These are phyloP conservation scores for Volutella citrinella DNA, from an alignment of 2,329 filamentous ascomycete species.

Conservation along the genomic window DNA sequence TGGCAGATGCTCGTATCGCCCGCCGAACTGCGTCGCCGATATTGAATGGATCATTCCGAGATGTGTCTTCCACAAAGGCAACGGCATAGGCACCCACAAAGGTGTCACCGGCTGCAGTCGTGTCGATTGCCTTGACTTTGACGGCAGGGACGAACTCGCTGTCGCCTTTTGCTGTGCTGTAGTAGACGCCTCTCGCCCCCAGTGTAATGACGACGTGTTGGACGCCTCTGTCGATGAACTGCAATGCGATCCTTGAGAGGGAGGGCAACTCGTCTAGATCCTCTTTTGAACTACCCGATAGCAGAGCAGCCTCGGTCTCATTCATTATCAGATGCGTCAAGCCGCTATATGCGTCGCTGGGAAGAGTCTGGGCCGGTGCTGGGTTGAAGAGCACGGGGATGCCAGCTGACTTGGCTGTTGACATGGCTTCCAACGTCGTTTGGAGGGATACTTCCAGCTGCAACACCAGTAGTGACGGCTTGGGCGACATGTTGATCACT, in stretches of 20 bases:
- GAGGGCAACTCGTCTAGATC: conserved; percentile 33
- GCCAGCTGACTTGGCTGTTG: conserved; percentile 32
- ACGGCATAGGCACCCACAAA: conserved; percentile 71
- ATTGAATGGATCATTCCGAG: conserved; percentile 1
- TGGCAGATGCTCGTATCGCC: conserved; percentile 5
- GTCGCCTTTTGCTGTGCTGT: conserved; percentile 38
- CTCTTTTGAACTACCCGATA: conserved; percentile 41
- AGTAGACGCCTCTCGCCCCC: conserved; percentile 59
- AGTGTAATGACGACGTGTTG: conserved; percentile 65
- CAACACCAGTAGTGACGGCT: conserved; percentile 55
- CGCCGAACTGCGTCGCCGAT: conserved; percentile 1
- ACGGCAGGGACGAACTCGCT: conserved; percentile 38
- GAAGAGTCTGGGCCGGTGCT: conserved; percentile 60
- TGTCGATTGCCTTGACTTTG: conserved; percentile 62
- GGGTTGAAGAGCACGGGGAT: conserved; percentile 67
- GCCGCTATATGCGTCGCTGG: conserved; percentile 53
- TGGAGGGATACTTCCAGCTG: conserved; percentile 58
- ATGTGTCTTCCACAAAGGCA: background rate
- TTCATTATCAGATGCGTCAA: conserved; percentile 70
- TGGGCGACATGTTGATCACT: conserved; percentile 28
- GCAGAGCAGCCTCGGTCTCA: conserved; percentile 67
- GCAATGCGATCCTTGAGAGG: conserved; percentile 37
- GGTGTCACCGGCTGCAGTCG: conserved; percentile 72
- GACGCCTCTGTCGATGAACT: conserved; percentile 59
- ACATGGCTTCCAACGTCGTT: conserved; percentile 50